Evolutionary conservation across 176 grass and related monocot species (phyloP), one percentile per base, ranked within the genome.

Genomic region (Luzula sylvatica): DNA sequence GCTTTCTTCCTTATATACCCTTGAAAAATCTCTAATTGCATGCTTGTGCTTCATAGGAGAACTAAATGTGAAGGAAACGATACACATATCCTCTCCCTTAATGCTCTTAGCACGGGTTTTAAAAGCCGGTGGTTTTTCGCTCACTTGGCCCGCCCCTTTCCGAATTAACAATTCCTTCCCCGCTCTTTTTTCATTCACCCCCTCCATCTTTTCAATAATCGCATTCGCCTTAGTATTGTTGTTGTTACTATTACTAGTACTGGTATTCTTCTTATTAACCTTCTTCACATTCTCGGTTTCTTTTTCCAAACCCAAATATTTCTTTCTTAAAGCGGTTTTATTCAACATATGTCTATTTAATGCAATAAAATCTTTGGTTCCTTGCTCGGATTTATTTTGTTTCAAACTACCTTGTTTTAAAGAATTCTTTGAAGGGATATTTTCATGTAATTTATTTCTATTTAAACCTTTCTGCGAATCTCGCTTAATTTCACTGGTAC

Each of bases 391-490:
- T 16, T 73, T 53, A 53, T 86, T 95, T 66, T 73, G 80, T 82
- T 75, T 88, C 57, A 73, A 69, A 65, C 78, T 76, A 43, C 84
- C 87, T 54, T 78, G 72, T 29, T 68, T 84, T 20, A 83, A 65
- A 23, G 72, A 70, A 13, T 21, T 42, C 66, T 50, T 45, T 19
- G 23, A 38, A 51, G 29, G 35, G 42, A 49, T 50, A 47, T 42
- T 77, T 21, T 66, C 56, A 21, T 43, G 23, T 42, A 28, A 28
- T 42, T 30, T 51, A 3, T 17, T 77, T 15, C 29, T 65, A 3
- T 9, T 44, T 24, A 54, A 28, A 38, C 29, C 11, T 52, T 58
- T 80, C 8, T 22, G 64, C 5, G 3, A 29, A 50, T 54, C 80
- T 67, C 51, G 60, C 47, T 57, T 60, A 70, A 35, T 23, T 67